Evolutionary conservation across 2,329 filamentous ascomycete species (phyloP).

Genomic region (Grosmannia huntii): DNA sequence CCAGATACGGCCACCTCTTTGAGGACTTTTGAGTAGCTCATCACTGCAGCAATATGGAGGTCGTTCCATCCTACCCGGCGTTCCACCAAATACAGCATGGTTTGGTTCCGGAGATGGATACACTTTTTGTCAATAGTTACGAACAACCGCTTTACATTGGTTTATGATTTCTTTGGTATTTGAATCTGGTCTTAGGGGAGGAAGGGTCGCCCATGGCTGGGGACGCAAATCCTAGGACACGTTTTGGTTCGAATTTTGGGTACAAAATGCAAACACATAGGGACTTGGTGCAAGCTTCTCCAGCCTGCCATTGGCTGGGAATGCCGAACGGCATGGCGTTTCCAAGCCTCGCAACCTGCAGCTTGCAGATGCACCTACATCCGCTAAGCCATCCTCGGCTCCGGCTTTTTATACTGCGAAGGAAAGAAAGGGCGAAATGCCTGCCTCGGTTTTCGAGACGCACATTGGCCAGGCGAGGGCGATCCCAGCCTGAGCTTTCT

Average conservation of each 20-base stretch:
- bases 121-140: background rate
- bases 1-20: conserved; percentile 64
- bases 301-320: background rate
- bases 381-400: background rate
- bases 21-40: conserved; percentile 41
- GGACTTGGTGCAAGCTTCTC: background rate
- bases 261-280: too few species aligned
- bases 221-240: background rate
- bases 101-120: background rate
- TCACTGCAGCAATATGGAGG: background rate
- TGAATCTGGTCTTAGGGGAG: background rate
- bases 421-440: background rate
- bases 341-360: background rate
- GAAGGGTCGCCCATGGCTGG: background rate
- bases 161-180: background rate
- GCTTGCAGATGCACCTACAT: background rate
- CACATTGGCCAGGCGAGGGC: background rate
- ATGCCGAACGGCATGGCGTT: background rate
- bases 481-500: background rate
- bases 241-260: background rate
- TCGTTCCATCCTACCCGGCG: background rate
- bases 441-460: background rate
- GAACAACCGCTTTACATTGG: background rate
- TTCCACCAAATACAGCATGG: background rate
- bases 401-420: background rate